A percentile compares a stretch with the other conserved stretches of the same genome.
Conservation (phyloP, 140 eudicot species). For the Cichorium intybus region DNA sequence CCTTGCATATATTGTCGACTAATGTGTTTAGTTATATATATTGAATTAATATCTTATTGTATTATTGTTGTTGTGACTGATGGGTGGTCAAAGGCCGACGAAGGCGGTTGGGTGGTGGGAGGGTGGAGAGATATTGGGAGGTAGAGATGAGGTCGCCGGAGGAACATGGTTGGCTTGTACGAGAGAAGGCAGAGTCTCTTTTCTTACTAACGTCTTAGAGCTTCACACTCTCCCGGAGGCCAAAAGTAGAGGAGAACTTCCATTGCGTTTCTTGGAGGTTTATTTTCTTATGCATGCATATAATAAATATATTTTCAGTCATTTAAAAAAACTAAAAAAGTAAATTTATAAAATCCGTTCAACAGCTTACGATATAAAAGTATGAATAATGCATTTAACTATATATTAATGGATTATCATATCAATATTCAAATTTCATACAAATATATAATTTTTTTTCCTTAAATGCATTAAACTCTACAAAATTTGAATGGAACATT, state of each 20-base stretch:
- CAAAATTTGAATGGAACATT: no score
- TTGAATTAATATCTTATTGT: neutral
- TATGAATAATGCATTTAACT: no score
- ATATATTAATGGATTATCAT: no score
- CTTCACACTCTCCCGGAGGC: constrained; percentile 67
- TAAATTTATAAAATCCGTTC: no score
- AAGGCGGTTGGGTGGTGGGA: constrained; percentile 82
- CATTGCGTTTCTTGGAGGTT: constrained; percentile 73
- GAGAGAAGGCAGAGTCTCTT: constrained; percentile 58
- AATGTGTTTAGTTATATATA: neutral
- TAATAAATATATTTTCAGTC: neutral
- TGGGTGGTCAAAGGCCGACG: constrained; percentile 43
- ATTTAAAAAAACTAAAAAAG: no score
- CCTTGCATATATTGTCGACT: neutral
- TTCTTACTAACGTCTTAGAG: constrained; percentile 76
- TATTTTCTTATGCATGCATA: neutral
- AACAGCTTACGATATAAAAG: no score
- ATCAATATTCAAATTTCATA: no score
- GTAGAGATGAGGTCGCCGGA: constrained; percentile 75
- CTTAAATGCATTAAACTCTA: no score
- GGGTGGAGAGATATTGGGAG: constrained; percentile 69
- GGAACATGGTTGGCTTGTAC: constrained; percentile 90
- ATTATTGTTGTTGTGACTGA: neutral
- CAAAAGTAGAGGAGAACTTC: constrained; percentile 75
- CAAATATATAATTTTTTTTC: no score